These are phyloP conservation scores for Lignosus rhinocerotis DNA, from an alignment of 1,284 basidiomycete genomes.

Conservation along the genomic window DNA sequence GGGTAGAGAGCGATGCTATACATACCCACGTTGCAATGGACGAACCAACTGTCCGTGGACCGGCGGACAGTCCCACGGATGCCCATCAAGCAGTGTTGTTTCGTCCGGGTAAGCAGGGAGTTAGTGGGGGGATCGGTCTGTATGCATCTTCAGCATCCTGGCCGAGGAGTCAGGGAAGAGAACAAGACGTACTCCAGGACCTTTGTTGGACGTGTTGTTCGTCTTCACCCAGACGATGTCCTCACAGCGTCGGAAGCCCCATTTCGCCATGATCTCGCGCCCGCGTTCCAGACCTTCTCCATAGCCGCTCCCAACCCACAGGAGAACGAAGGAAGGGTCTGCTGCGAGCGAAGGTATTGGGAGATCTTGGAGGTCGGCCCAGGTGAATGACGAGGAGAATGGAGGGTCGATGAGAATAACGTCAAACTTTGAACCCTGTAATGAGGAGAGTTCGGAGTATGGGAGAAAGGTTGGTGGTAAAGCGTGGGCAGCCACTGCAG, in stretches of 20 bases:
- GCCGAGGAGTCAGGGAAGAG: no score
- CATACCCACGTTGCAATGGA: constrained; percentile 94
- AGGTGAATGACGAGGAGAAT: constrained; percentile 79
- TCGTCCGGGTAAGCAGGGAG: constrained; percentile 83
- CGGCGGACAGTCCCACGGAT: constrained; percentile 95
- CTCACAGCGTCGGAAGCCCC: constrained; percentile 96
- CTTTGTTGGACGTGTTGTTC: constrained; percentile 68
- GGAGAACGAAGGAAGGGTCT: constrained; percentile 91
- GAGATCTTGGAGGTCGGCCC: constrained; percentile 80
- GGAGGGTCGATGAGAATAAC: constrained; percentile 93
- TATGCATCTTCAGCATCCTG: not conserved
- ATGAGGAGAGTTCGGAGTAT: constrained; percentile 51
- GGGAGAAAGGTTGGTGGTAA: constrained; percentile 72
- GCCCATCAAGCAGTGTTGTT: constrained; percentile 98
- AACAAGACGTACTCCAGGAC: constrained; percentile 59
- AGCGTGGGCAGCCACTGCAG: constrained; percentile 61
- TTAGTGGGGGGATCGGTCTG: constrained; percentile 82
- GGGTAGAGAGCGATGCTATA: constrained; percentile 13
- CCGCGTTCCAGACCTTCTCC: constrained; percentile 92
- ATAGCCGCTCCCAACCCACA: constrained; percentile 95
- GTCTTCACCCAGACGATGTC: constrained; percentile 98
- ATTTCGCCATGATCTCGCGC: constrained; percentile 86
- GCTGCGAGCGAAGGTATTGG: constrained; percentile 85
- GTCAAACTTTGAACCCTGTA: constrained; percentile 82
- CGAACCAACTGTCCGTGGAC: constrained; percentile 92